These are phyloP conservation scores for Torulaspora microellipsoides DNA, from an alignment of 805 yeast species.

Conservation along the genomic window DNA sequence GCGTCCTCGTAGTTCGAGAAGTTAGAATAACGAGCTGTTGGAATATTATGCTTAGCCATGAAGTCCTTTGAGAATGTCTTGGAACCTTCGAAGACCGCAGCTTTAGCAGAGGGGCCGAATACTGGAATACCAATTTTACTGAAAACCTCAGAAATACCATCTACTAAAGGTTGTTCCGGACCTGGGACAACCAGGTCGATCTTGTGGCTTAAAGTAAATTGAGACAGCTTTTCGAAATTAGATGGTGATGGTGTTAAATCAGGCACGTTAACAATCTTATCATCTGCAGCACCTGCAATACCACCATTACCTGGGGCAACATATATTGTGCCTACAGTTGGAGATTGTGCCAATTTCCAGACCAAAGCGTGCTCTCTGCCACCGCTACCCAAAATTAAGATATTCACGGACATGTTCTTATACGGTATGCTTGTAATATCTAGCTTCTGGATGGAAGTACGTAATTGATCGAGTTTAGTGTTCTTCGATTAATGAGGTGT, in stretches of 20 bases:
- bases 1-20: conserved; percentile 78
- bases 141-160: conserved; percentile 76
- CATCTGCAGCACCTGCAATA: conserved; percentile 46
- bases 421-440: too few relatives aligned
- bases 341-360: conserved; percentile 83
- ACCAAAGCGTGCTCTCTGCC: conserved; percentile 98
- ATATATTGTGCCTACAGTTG: conserved; percentile 62
- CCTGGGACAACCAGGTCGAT: conserved; percentile 87
- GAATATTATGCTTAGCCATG: conserved; percentile 87
- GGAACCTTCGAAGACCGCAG: conserved; percentile 95
- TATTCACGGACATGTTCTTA: conserved; percentile 36
- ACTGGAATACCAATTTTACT: conserved; percentile 85
- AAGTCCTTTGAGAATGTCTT: conserved; percentile 91
- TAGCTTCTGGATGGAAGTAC: too few relatives aligned
- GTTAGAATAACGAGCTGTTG: conserved; percentile 87
- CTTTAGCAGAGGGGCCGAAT: conserved; percentile 90
- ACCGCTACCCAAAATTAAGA: conserved; percentile 92
- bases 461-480: too few relatives aligned
- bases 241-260: conserved; percentile 53
- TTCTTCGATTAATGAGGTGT: too few relatives aligned
- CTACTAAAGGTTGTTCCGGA: conserved; percentile 98
- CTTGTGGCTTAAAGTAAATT: conserved; percentile 65
- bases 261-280: conserved; percentile 64
- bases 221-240: conserved; percentile 66
- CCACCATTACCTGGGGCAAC: conserved; percentile 99